Conservation (phyloP, 139 green algal species). For the Desmodesmus armatus region DNA sequence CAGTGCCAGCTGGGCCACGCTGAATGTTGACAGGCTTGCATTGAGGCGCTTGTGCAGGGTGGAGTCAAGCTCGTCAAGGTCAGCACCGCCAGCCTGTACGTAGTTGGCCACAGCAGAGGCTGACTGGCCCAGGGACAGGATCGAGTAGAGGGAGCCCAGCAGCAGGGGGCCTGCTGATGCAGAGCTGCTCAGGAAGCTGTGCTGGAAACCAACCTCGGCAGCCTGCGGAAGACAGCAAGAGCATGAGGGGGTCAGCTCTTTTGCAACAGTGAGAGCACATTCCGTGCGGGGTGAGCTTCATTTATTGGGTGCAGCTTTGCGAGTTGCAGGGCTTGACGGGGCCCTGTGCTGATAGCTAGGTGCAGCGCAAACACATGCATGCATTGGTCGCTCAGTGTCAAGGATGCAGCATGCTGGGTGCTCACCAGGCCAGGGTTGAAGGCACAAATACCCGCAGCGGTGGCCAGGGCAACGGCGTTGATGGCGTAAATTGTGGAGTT, state of each 20-base stretch:
- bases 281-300: not conserved
- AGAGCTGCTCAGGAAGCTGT: not conserved
- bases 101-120: constrained; percentile 7
- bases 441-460: not conserved
- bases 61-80: not conserved
- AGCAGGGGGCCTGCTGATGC: not conserved
- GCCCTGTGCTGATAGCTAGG: not conserved
- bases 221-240: not conserved
- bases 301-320: not conserved
- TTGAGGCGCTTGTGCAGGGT: constrained; percentile 14
- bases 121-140: not conserved
- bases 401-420: not conserved
- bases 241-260: not conserved
- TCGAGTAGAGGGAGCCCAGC: not conserved
- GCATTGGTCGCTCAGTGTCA: not conserved
- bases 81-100: not conserved
- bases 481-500: not conserved
- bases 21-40: constrained; percentile 20
- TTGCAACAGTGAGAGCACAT: not conserved
- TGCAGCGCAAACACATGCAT: no score
- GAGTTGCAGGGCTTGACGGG: not conserved
- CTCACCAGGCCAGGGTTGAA: not conserved
- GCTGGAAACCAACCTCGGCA: not conserved
- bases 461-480: not conserved
- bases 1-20: not conserved